A percentile compares a stretch with the other conserved stretches of the same genome.
Evolutionary conservation across 2,329 filamentous ascomycete genomes (phyloP).

Genomic region (Leptographium lundbergii): DNA sequence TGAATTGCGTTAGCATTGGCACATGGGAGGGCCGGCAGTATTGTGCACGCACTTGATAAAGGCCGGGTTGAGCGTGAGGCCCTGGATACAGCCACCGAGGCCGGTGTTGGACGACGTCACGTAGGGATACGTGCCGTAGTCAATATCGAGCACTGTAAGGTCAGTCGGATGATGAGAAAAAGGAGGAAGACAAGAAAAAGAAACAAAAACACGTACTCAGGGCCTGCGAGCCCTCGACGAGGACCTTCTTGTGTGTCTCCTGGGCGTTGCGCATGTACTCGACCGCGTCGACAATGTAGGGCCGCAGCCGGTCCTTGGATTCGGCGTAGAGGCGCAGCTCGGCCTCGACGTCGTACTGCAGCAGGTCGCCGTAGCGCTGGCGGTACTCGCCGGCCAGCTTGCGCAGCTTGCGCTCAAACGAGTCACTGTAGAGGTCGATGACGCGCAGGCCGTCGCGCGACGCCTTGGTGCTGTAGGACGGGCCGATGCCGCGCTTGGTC

Average conservation of each 20-base stretch:
- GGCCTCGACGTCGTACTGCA: conserved; percentile 52
- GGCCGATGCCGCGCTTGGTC: conserved; percentile 13
- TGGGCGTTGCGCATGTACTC: conserved; percentile 40
- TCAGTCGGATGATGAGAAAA: not conserved
- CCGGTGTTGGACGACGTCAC: conserved; percentile 47
- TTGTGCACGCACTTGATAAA: conserved; percentile 4
- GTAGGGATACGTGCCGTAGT: conserved; percentile 46
- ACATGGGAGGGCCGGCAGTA: not conserved
- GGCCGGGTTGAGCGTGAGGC: conserved; percentile 17
- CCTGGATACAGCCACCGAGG: conserved; percentile 33
- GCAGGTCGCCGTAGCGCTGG: conserved; percentile 51
- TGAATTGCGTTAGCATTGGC: not conserved
- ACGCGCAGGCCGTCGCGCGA: conserved; percentile 53
- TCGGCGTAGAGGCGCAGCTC: conserved; percentile 51
- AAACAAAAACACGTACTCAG: conserved; percentile 3
- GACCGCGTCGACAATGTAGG: conserved; percentile 52
- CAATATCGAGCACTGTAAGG: conserved; percentile 35
- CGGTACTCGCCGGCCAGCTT: conserved; percentile 48
- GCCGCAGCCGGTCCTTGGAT: conserved; percentile 42
- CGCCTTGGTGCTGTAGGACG: conserved; percentile 38
- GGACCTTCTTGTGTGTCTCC: conserved; percentile 36
- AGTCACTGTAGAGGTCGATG: conserved; percentile 54
- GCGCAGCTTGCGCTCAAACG: conserved; percentile 55
- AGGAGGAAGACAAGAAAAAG: not conserved
- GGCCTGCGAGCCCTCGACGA: conserved; percentile 43